Evolutionary conservation across 768 basidiomycete species (phyloP).

Genomic region (Boletellus ananiceps): DNA sequence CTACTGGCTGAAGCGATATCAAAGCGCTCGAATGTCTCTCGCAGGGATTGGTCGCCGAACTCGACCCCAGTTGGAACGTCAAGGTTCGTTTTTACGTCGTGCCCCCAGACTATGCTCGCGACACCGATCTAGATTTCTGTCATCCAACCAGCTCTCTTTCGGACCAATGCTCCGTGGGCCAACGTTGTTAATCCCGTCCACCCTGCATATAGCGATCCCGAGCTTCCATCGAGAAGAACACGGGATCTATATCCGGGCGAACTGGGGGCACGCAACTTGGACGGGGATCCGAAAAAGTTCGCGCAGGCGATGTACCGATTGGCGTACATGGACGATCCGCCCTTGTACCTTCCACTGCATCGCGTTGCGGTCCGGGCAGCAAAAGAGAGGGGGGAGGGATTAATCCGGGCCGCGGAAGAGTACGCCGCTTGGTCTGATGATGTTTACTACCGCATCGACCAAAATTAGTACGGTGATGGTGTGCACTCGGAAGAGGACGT

Average conservation of each 20-base stretch:
- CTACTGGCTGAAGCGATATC: conserved; percentile 1
- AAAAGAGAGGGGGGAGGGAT: conserved; percentile 18
- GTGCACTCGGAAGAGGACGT: neutral
- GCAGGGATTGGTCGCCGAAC: conserved; percentile 35
- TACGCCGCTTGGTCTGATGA: conserved; percentile 29
- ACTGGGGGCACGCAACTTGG: neutral
- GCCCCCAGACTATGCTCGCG: neutral
- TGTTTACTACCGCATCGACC: conserved; percentile 13
- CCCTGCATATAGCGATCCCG: conserved; percentile 16
- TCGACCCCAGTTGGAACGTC: conserved; percentile 47
- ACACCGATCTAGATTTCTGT: conserved; percentile 18
- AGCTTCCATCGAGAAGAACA: conserved; percentile 13
- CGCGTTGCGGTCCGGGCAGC: conserved; percentile 19
- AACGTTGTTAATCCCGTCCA: conserved; percentile 11
- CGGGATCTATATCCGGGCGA: conserved; percentile 10
- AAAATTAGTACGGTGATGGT: conserved; percentile 3
- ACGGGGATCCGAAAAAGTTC: conserved; percentile 24
- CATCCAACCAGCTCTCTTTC: conserved; percentile 24
- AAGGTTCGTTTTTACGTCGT: conserved; percentile 30
- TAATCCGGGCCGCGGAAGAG: conserved; percentile 21
- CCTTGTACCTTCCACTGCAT: conserved; percentile 25
- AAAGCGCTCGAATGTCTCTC: conserved; percentile 38
- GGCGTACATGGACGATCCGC: conserved; percentile 21
- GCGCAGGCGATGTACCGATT: conserved; percentile 17
- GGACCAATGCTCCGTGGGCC: conserved; percentile 9